Conservation (phyloP, 164 flowering plant genomes). For the Vitis cinerea region DNA sequence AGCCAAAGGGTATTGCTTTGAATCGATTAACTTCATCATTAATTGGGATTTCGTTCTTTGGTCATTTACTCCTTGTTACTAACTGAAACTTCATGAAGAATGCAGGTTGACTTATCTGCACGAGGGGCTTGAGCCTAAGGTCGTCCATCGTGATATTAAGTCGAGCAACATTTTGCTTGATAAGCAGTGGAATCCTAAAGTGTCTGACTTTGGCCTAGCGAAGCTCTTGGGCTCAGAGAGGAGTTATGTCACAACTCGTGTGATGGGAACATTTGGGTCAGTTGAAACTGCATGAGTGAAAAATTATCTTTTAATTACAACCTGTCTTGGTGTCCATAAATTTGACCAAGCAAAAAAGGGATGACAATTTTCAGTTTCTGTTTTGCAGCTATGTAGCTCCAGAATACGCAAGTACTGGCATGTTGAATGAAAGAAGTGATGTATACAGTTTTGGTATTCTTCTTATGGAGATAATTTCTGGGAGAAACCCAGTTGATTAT, state of each 20-base stretch:
- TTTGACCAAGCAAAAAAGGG: neutral
- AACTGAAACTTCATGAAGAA: neutral
- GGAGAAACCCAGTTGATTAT: slow-evolving; percentile 84
- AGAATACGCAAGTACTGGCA: slow-evolving; percentile 90
- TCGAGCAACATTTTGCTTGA: slow-evolving; percentile 87
- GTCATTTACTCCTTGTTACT: neutral
- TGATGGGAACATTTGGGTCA: slow-evolving; percentile 94
- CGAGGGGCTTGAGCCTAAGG: slow-evolving; percentile 93
- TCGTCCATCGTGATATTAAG: slow-evolving; percentile 86
- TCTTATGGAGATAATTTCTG: slow-evolving; percentile 87
- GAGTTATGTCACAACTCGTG: slow-evolving; percentile 86
- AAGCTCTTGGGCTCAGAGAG: slow-evolving; percentile 80
- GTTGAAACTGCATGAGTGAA: slow-evolving; percentile 10
- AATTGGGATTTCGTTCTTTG: neutral
- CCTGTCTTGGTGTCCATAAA: neutral
- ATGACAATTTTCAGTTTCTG: slow-evolving; percentile 9
- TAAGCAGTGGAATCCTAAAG: slow-evolving; percentile 78
- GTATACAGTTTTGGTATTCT: slow-evolving; percentile 87
- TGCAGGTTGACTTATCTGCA: slow-evolving; percentile 74
- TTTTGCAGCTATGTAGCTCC: slow-evolving; percentile 81
- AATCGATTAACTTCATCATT: neutral
- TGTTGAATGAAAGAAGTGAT: slow-evolving; percentile 88
- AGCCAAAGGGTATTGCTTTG: slow-evolving; percentile 67
- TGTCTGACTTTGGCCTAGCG: slow-evolving; percentile 89
- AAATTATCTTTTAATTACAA: neutral